Evolutionary conservation across 345 rosid genomes (phyloP), one percentile per base, ranked within the genome.

Genomic region (Geranium brycei): DNA sequence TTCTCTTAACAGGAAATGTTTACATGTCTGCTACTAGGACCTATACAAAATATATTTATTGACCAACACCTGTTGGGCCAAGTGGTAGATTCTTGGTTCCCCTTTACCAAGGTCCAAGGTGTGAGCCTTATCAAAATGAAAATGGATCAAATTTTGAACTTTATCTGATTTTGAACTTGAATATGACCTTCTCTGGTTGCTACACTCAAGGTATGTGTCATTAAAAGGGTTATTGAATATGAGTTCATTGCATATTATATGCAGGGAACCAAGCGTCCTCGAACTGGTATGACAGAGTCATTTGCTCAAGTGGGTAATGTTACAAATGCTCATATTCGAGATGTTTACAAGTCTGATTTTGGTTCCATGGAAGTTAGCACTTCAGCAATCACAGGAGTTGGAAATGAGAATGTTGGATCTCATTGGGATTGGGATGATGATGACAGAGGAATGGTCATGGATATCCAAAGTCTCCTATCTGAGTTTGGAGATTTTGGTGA

Each of bases 401-500:
- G 77, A 64, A 83, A 80, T 79, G 96, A 93, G 59, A 88, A 81
- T 69, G 73, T 74, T 71, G 96, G 86, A 65, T 78, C 83, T 78
- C 82, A 70, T 65, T 88, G 87, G 89, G 92, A 85, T 66, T 93
- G 97, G 99, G 99, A 86, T 69, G 95, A 85, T 19, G 97, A 91
- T 57, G 99, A 88, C 59, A 82, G 95, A 80, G 97, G 87, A 53
- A 77, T 68, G 72, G 91, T 78, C 69, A 88, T 88, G 85, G 95
- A 93, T 76, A 90, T 93, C 69, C 91, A 88, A 75, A 87, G 96
- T 75, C 96, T 93, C 73, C 91, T 93, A 28, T 93, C 99, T 23
- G 99, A 93, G 69, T 93, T 93, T 75, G 99, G 99, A 73, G 99
- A 91, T 77, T 93, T 93, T 71, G 96, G 97, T 31, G 97, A 91